phyloP scores from a whole-genome alignment of 371 early-diverging fungal species.

The Lichtheimia hyalospora region DNA sequence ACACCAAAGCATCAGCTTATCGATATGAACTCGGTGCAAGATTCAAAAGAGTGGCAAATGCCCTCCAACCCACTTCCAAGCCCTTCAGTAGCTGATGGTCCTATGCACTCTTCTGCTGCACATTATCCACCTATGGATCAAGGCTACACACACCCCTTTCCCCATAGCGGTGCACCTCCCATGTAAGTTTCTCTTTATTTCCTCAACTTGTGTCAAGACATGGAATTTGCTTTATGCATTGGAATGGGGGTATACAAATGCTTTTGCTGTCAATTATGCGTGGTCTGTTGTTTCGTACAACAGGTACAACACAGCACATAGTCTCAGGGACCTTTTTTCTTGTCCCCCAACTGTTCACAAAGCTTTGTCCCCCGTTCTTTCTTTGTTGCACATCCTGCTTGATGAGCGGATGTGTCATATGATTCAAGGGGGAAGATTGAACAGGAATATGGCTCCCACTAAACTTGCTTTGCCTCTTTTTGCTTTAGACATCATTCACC shows the following conservation, averaged over 20 bases:
- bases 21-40: conserved; percentile 38
- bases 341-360: not conserved
- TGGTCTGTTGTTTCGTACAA: conserved; percentile 16
- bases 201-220: not conserved
- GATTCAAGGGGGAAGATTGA: conserved; percentile 10
- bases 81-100: conserved; percentile 23
- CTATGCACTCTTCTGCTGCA: conserved; percentile 23
- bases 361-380: not conserved
- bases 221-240: too few species aligned
- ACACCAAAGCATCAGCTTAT: not conserved
- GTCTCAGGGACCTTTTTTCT: not conserved
- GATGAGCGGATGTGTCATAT: conserved; percentile 9
- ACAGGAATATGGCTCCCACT: not conserved
- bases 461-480: conserved; percentile 7
- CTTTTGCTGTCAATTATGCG: conserved; percentile 29
- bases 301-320: conserved; percentile 6
- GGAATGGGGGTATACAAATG: not conserved
- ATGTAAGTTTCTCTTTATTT: conserved; percentile 29
- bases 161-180: conserved; percentile 33
- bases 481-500: conserved; percentile 27
- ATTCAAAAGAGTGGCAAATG: conserved; percentile 44
- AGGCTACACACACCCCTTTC: conserved; percentile 26
- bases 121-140: conserved; percentile 25
- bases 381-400: conserved; percentile 1
- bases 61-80: conserved; percentile 27